A percentile compares a stretch with the other conserved stretches of the same genome.
These are phyloP conservation scores for Sarocladium brachiariae DNA, from an alignment of 2,329 filamentous ascomycete genomes.

Conservation along the genomic window DNA sequence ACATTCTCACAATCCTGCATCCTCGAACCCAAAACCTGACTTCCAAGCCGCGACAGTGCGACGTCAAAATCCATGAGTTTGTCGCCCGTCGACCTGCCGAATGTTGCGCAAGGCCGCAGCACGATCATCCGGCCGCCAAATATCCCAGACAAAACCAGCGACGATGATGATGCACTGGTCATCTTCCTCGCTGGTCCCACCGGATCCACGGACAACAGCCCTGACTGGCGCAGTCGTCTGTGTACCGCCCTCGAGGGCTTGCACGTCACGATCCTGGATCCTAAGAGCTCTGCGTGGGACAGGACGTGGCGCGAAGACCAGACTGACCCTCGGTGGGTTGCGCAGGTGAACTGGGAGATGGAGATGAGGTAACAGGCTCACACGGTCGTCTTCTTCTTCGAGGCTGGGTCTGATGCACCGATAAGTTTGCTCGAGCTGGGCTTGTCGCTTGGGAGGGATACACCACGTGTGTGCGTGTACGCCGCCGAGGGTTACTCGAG, in stretches of 20 bases:
- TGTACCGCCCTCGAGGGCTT: not conserved
- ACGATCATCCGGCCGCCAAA: not conserved
- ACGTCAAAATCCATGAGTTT: not conserved
- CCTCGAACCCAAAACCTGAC: too few species aligned
- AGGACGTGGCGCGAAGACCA: not conserved
- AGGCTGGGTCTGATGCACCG: constrained; percentile 1
- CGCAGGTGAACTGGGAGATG: constrained; percentile 1
- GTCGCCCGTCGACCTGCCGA: not conserved
- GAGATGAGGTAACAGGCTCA: not conserved
- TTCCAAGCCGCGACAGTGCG: not conserved
- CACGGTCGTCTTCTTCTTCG: constrained; percentile 2
- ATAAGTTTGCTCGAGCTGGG: constrained; percentile 4
- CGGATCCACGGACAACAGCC: not conserved
- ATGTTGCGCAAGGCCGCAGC: too few species aligned
- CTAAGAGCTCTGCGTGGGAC: constrained; percentile 3
- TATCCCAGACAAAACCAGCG: not conserved
- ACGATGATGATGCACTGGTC: not conserved
- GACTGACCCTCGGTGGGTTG: not conserved
- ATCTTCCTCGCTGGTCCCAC: constrained; percentile 4
- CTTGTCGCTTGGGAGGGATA: not conserved
- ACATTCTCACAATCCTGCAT: too few species aligned
- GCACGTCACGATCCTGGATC: not conserved
- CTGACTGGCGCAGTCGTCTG: constrained; percentile 5
- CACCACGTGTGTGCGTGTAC: not conserved
- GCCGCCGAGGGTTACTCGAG: constrained; percentile 1